Base-by-base conservation (phyloP, 2,329 filamentous ascomycete genomes). In the Colletotrichum salicis region DNA sequence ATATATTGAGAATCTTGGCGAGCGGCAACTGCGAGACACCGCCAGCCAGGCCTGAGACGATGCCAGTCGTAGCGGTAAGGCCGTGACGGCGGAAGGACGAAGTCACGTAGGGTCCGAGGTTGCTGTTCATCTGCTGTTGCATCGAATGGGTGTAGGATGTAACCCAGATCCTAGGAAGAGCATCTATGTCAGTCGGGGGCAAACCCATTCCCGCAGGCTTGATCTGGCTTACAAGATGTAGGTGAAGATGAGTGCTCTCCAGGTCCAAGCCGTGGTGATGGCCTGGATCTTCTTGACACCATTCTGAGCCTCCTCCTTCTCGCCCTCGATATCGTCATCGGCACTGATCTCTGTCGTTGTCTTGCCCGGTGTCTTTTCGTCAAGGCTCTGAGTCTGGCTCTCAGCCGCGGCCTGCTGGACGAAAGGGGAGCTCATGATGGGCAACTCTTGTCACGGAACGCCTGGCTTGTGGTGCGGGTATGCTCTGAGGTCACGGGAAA, bases 1-100 rank as follows among this genome's bases (percentile, higher is more conserved):
- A 83, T 19, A 83, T 76, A 71, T 84, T 81, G 29, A 82, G 77
- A 10, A 83, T 77, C 73, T 84, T 84, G 31, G 82, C 82, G 74
- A 82, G 79, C 5, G 78, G 76, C n/a, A 79, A 75, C 65, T 79
- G 77, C 12, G 77, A 70, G 19, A 79, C 73, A 35, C 75, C 75
- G 55, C 74, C 69, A 48, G 80, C 75, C 64, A 79, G 79, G 72
- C 77, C 82, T 33, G 82, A 78, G 7, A 88, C 80, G 62, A 88
- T 84, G 37, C 81, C 80, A 48, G 84, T 82, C 4, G 85, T 82
- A 2, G 83, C 80, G 22, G 85, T 78, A 19, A 89, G 79, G 4
- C 85, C 87, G 73, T 88, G 86, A 5, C 79, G 75, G 19, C 80
- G 76, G 74, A 87, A 89, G 11, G 72, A 75, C 60, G 76, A 78